Evolutionary conservation across 805 yeast genomes (phyloP), one percentile per base, ranked within the genome.

Genomic region (Brettanomyces custersianus): DNA sequence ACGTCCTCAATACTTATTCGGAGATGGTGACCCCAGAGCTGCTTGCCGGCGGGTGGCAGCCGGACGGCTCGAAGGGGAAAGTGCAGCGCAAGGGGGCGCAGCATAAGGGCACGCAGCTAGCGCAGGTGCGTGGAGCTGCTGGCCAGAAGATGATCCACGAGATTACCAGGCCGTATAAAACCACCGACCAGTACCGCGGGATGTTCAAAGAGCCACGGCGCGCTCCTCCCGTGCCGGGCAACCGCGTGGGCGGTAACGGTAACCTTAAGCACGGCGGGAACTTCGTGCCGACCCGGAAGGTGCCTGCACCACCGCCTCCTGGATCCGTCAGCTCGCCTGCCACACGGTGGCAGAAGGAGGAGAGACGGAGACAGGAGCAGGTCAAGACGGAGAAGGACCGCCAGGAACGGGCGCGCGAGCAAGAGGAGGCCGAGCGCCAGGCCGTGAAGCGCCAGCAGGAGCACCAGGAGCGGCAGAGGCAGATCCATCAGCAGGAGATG

Each of bases 1-100:
- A 72, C 47, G 80, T 72, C 3, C 62, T 74, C 45, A 75, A 73
- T 44, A 73, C 74, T 36, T 72, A 74, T 46, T 44, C 54, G 13
- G 60, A 57, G 59, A 66, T 50, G 57, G 51, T 52, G 12, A 68
- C 69, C 33, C 66, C 68, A 6, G 61, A 53, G 25, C 46, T 62
- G 11, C 50, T 57, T 13, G 37, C 60, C 59, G 19, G n/a, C 15
- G n/a, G 29, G 29, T 27, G 29, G 16, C 15, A 12, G n/a, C 29
- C 8, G 16, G 8, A 27, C 19, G 20, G 31, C 20, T 18, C 16
- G 19, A 29, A 25, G 17, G 12, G 25, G 11, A 12, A 22, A 22
- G 9, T 9, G 9, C n/a, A n/a, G 28, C 28, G 17, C 6, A 25
- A 12, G 3, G 28, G 17, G 6, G 15, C n/a, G 28, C 17, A 13